These are phyloP conservation scores for Curvularia verruculosa DNA, from an alignment of 2,329 filamentous ascomycete genomes.

Conservation along the genomic window DNA sequence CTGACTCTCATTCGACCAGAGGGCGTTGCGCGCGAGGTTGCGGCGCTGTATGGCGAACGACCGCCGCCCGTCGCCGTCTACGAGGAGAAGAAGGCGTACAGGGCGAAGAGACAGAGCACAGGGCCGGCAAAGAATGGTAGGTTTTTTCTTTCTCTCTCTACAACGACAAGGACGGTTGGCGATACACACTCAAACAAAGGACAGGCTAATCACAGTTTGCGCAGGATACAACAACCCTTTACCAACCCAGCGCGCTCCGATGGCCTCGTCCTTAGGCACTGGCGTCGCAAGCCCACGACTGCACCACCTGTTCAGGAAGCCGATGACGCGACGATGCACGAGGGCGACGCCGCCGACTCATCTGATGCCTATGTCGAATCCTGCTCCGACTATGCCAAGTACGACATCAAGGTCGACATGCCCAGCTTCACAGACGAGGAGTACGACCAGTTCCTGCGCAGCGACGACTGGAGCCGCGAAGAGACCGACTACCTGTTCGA, in stretches of 20 bases:
- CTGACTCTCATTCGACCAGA: conserved; percentile 37
- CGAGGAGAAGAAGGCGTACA: conserved; percentile 49
- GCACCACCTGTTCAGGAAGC: conserved; percentile 38
- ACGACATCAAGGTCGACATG: conserved; percentile 79
- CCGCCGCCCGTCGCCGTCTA: conserved; percentile 50
- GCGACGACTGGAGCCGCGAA: conserved; percentile 82
- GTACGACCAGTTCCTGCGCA: conserved; percentile 76
- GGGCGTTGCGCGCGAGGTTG: conserved; percentile 51
- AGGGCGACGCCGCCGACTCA: conserved; percentile 48
- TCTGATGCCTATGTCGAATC: conserved; percentile 49
- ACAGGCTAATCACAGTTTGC: conserved; percentile 17
- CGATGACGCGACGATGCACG: conserved; percentile 42
- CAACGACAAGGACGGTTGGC: too few species aligned
- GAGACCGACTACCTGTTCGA: conserved; percentile 92
- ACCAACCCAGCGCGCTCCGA: conserved; percentile 78
- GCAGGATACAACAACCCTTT: conserved; percentile 61
- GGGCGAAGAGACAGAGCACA: conserved; percentile 48
- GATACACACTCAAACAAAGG: too few species aligned
- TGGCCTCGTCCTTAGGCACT: conserved; percentile 75
- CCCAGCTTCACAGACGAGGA: conserved; percentile 86
- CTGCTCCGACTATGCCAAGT: conserved; percentile 76
- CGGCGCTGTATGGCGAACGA: conserved; percentile 50
- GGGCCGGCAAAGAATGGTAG: conserved; percentile 50
- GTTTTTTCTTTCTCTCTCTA: not conserved
- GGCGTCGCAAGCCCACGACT: conserved; percentile 67